These are phyloP conservation scores for Tolypocladium cylindrosporum DNA, from an alignment of 2,329 filamentous ascomycete genomes.

Conservation along the genomic window DNA sequence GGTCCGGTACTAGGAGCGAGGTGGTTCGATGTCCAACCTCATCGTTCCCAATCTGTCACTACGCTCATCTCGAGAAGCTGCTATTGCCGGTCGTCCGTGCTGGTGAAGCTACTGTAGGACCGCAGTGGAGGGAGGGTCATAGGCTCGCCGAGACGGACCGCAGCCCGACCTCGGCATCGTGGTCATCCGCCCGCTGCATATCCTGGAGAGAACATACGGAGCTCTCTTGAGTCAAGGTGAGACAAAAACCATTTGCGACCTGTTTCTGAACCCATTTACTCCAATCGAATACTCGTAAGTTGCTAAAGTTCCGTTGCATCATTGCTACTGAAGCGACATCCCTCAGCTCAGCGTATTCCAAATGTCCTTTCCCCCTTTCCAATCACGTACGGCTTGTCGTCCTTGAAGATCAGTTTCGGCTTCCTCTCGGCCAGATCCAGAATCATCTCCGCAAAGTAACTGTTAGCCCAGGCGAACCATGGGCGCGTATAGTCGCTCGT, in stretches of 20 bases:
- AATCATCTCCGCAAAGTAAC: conserved; percentile 31
- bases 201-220: not conserved
- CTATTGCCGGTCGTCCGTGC: not conserved
- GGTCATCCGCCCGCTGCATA: too few species aligned
- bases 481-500: conserved; percentile 28
- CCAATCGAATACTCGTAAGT: not conserved
- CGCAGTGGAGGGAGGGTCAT: not conserved
- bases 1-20: not conserved
- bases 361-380: not conserved
- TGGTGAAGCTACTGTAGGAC: not conserved
- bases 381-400: conserved; percentile 5
- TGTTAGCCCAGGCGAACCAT: conserved; percentile 37
- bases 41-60: not conserved
- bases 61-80: too few species aligned
- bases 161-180: too few species aligned
- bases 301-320: too few species aligned
- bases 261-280: too few species aligned
- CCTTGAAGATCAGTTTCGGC: conserved; percentile 55
- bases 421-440: conserved; percentile 74
- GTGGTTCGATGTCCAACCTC: not conserved
- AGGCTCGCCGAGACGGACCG: not conserved
- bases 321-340: not conserved
- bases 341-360: not conserved
- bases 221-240: not conserved
- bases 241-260: not conserved